Conservation (phyloP, 106 monocot species). For the Vanilla planifolia region DNA sequence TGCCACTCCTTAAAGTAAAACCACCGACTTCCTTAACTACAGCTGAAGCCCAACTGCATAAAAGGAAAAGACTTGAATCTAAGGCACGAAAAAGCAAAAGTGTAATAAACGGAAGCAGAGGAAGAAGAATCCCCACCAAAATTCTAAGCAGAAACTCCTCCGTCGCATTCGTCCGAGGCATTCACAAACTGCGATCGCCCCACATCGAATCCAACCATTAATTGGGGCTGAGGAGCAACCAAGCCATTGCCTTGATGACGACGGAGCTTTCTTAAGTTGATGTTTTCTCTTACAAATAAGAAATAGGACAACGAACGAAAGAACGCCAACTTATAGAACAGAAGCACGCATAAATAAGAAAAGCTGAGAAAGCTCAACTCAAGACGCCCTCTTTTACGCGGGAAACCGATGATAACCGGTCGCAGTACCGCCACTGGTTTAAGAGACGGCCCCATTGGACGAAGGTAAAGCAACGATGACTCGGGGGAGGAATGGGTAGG, state of each 20-base stretch:
- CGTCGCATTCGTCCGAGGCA: conserved; percentile 12
- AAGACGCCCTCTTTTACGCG: conserved; percentile 11
- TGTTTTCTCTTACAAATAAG: conserved; percentile 17
- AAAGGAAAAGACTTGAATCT: background rate
- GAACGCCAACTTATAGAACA: background rate
- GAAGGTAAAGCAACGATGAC: no score
- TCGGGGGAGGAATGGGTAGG: no score
- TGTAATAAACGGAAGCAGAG: background rate
- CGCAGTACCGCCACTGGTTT: conserved; percentile 21
- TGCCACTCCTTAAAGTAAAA: background rate
- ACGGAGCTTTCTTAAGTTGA: conserved; percentile 10
- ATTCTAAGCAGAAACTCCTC: conserved; percentile 31
- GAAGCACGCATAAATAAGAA: background rate
- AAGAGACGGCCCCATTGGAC: no score
- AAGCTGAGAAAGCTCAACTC: background rate
- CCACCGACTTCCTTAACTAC: background rate
- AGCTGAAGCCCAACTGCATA: no score
- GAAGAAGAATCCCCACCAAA: conserved; percentile 19
- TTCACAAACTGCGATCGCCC: conserved; percentile 28
- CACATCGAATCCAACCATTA: conserved; percentile 10
- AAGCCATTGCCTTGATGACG: conserved; percentile 13
- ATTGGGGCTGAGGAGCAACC: background rate
- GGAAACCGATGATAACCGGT: conserved; percentile 30
- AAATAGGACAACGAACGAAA: background rate
- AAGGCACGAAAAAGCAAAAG: background rate